phyloP scores from a whole-genome alignment of 352 stramenopile species.

The Phytophthora ohioensis region DNA sequence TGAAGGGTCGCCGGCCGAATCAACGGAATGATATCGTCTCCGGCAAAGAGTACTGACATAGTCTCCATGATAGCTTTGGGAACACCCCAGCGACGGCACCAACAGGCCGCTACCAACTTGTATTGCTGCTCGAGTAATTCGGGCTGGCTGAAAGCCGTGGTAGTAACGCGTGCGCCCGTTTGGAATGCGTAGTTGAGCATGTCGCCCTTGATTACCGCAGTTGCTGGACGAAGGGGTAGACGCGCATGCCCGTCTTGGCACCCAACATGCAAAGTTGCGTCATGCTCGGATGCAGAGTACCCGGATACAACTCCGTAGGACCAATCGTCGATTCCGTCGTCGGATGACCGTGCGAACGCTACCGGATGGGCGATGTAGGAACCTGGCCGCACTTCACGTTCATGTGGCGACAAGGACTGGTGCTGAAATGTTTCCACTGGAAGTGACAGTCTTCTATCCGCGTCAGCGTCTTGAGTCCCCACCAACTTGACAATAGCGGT shows the following conservation, averaged over 20 bases:
- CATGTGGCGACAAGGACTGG: background rate
- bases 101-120: background rate
- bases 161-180: background rate
- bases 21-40: background rate
- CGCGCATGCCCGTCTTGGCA: background rate
- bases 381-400: background rate
- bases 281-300: background rate
- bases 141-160: background rate
- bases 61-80: background rate
- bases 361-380: slow-evolving; percentile 5
- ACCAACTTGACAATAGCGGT: background rate
- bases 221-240: background rate
- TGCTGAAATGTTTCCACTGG: background rate
- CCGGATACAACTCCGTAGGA: slow-evolving; percentile 7
- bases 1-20: slow-evolving; percentile 1
- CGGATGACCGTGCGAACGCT: background rate
- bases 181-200: slow-evolving; percentile 16
- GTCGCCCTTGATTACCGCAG: slow-evolving; percentile 4
- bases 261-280: background rate
- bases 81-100: background rate
- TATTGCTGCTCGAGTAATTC: slow-evolving; percentile 16
- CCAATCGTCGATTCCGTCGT: slow-evolving; percentile 6
- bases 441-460: background rate
- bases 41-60: background rate
- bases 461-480: background rate